Percentiles rank a stretch among this genome's conserved stretches.
These are phyloP conservation scores for Castanea mollissima DNA, from an alignment of 306 rosid genomes.

Conservation along the genomic window DNA sequence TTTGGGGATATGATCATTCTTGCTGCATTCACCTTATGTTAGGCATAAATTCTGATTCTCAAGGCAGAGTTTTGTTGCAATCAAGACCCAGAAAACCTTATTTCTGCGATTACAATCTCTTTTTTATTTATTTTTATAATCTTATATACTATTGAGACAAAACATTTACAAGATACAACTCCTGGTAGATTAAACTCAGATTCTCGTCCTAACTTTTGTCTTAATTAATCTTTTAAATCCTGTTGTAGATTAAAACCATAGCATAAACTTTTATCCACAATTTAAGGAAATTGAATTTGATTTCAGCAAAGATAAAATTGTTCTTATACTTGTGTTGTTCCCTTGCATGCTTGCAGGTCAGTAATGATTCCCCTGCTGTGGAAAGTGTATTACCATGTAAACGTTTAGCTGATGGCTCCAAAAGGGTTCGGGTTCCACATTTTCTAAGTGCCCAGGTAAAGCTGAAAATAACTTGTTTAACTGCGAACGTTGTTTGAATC, in stretches of 20 bases:
- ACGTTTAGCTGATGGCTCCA: conserved; percentile 91
- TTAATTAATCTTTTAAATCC: not conserved
- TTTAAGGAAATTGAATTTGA: not conserved
- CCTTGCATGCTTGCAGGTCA: conserved; percentile 49
- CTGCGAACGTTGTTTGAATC: not conserved
- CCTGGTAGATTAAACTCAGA: not conserved
- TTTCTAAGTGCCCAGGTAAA: conserved; percentile 58
- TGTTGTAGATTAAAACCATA: not conserved
- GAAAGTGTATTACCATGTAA: conserved; percentile 66
- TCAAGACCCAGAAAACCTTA: not conserved
- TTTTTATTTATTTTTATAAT: not conserved
- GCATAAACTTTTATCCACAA: not conserved
- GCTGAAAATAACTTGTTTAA: conserved; percentile 2
- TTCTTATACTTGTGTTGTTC: not conserved
- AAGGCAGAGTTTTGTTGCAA: not conserved
- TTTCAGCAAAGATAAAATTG: conserved; percentile 6
- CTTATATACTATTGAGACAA: not conserved
- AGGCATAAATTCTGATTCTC: not conserved
- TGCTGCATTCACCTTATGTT: not conserved
- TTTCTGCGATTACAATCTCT: not conserved
- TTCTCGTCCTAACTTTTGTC: not conserved
- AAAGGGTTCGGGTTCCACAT: conserved; percentile 76
- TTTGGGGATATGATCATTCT: not conserved
- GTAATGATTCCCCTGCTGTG: conserved; percentile 25
- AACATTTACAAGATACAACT: not conserved